A percentile compares a stretch with the other conserved stretches of the same genome.
phyloP scores from a whole-genome alignment of 192 early-diverging fungal species.

The Podila verticillata region DNA sequence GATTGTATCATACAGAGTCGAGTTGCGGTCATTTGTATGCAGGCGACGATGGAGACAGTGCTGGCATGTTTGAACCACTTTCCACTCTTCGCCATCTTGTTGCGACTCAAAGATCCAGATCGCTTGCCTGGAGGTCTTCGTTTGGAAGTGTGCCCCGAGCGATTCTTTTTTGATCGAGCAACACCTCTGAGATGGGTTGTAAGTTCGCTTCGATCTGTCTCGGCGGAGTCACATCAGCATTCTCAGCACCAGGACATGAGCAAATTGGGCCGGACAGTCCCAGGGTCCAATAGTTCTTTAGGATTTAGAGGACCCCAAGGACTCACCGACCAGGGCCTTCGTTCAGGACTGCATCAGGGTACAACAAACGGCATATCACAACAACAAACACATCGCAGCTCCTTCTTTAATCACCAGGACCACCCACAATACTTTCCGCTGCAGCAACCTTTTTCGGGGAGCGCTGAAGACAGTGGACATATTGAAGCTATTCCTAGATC shows the following conservation, averaged over 20 bases:
- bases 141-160: conserved; percentile 35
- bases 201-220: conserved; percentile 20
- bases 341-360: not conserved
- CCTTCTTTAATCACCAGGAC: not conserved
- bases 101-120: conserved; percentile 86
- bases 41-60: conserved; percentile 84
- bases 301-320: not conserved
- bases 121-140: conserved; percentile 81
- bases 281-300: not conserved
- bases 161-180: conserved; percentile 32
- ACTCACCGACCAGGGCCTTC: not conserved
- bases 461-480: not conserved
- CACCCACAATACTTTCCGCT: not conserved
- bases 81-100: conserved; percentile 93
- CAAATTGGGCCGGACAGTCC: not conserved
- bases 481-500: conserved; percentile 34
- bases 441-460: not conserved
- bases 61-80: conserved; percentile 96
- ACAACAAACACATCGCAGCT: not conserved
- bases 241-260: conserved; percentile 18
- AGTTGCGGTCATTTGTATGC: conserved; percentile 80
- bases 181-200: conserved; percentile 34
- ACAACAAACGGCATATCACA: not conserved
- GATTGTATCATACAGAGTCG: conserved; percentile 62
- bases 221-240: conserved; percentile 2